These are phyloP conservation scores for Dactylellina drechsleri DNA, from an alignment of 2,329 filamentous ascomycete genomes.

Conservation along the genomic window DNA sequence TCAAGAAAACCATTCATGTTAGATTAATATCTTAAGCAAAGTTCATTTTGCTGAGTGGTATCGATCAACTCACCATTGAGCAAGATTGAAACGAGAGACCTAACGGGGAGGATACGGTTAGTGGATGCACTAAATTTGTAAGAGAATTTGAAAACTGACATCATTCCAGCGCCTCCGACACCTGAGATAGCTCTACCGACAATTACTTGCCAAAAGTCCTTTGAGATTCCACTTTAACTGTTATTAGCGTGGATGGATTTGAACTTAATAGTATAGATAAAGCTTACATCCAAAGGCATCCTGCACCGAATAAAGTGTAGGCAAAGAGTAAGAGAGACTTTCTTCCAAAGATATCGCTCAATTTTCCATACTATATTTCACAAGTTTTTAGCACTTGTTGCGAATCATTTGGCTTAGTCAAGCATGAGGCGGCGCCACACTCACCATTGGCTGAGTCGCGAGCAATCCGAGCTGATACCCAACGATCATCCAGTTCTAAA, in stretches of 20 bases:
- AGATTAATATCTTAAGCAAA: too few species aligned
- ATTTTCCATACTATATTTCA: constrained; percentile 76
- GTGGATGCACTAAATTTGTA: not conserved
- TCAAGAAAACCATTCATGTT: not conserved
- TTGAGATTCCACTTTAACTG: constrained; percentile 37
- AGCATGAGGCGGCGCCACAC: constrained; percentile 3
- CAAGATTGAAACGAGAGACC: constrained; percentile 65
- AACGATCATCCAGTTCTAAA: constrained; percentile 53
- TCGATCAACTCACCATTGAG: constrained; percentile 64
- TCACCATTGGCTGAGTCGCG: constrained; percentile 44
- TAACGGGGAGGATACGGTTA: not conserved
- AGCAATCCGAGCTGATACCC: constrained; percentile 47
- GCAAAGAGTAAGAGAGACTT: constrained; percentile 73
- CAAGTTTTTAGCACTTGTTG: constrained; percentile 69
- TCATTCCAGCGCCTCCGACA: constrained; percentile 58
- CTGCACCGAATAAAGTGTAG: constrained; percentile 73
- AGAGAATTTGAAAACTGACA: constrained; percentile 14
- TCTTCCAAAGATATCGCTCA: constrained; percentile 76
- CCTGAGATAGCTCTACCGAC: constrained; percentile 60
- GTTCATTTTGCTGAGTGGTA: not conserved
- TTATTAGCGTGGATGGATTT: not conserved
- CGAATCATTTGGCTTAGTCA: not conserved
- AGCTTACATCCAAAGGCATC: constrained; percentile 66
- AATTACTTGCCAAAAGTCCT: constrained; percentile 46
- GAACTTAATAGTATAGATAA: not conserved